Conservation (phyloP, 768 basidiomycete species). For the Mycena albidolilacea region DNA sequence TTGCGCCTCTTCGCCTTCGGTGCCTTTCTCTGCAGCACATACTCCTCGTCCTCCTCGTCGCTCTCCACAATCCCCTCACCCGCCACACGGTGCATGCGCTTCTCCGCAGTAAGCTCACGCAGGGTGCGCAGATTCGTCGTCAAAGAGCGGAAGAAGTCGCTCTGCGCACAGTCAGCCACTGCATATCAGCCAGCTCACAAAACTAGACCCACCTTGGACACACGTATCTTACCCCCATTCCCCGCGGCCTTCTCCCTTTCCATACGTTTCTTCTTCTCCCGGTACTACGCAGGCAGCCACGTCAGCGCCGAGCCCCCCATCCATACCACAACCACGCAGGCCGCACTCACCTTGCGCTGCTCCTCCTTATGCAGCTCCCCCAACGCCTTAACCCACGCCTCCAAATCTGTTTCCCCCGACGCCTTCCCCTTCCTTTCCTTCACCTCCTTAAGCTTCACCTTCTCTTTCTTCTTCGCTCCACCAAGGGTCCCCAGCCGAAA, state of each 20-base stretch:
- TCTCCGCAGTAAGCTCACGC: constrained; percentile 71
- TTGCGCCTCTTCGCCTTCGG: constrained; percentile 48
- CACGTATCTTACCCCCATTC: constrained; percentile 63
- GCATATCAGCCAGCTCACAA: neutral
- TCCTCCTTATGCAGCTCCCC: constrained; percentile 73
- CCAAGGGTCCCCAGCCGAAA: constrained; percentile 34
- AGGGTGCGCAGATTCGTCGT: constrained; percentile 69
- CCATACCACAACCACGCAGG: neutral
- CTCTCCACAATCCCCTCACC: constrained; percentile 53
- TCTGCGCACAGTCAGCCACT: constrained; percentile 55
- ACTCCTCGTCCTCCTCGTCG: constrained; percentile 70
- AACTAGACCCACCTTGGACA: constrained; percentile 67
- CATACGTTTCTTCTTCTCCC: constrained; percentile 70
- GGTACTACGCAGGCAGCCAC: constrained; percentile 60
- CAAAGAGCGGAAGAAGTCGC: constrained; percentile 78
- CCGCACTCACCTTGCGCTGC: constrained; percentile 71
- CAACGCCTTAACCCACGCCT: constrained; percentile 80
- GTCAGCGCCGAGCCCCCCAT: neutral
- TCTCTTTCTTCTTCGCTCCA: constrained; percentile 54
- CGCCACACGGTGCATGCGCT: constrained; percentile 54
- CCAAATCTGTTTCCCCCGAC: constrained; percentile 60
- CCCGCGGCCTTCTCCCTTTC: constrained; percentile 66
- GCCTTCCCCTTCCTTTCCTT: neutral
- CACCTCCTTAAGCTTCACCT: constrained; percentile 43
- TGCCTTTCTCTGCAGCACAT: constrained; percentile 57